phyloP scores from a whole-genome alignment of 495 filamentous ascomycete genomes.

The Articulospora tetracladia region DNA sequence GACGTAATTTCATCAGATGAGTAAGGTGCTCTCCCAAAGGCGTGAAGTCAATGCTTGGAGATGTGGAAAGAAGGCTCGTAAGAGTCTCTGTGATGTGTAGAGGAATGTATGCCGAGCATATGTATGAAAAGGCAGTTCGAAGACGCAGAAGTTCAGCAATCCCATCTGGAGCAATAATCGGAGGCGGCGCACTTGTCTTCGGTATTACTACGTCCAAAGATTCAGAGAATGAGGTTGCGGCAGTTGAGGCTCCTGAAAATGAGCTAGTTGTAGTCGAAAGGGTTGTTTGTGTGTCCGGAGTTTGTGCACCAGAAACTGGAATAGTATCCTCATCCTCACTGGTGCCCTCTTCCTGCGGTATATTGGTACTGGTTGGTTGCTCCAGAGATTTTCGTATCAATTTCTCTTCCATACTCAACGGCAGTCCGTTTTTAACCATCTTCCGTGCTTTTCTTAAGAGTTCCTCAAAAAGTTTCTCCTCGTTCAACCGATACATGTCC shows the following conservation, averaged over 20 bases:
- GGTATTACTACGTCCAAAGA: slow-evolving; percentile 3
- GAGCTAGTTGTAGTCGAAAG: slow-evolving; percentile 32
- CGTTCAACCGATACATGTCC: slow-evolving; percentile 71
- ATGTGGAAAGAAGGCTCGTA: slow-evolving; percentile 40
- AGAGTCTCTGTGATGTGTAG: slow-evolving; percentile 44
- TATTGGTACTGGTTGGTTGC: slow-evolving; percentile 62
- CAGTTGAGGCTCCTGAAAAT: slow-evolving; percentile 37
- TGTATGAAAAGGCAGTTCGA: slow-evolving; percentile 70
- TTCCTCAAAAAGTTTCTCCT: slow-evolving; percentile 62
- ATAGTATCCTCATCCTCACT: slow-evolving; percentile 25
- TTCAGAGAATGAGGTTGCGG: slow-evolving; percentile 37
- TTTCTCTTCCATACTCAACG: slow-evolving; percentile 78
- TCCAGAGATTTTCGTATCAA: slow-evolving; percentile 76
- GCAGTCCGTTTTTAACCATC: slow-evolving; percentile 63
- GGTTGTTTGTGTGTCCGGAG: slow-evolving; percentile 31
- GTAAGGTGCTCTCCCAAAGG: slow-evolving; percentile 65
- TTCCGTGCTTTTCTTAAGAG: slow-evolving; percentile 66
- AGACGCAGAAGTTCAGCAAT: slow-evolving; percentile 64
- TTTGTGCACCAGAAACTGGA: slow-evolving; percentile 31
- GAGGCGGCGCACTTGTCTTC: slow-evolving; percentile 29
- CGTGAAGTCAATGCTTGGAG: slow-evolving; percentile 58
- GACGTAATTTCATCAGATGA: slow-evolving; percentile 57
- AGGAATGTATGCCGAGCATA: slow-evolving; percentile 69
- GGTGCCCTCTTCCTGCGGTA: slow-evolving; percentile 45
- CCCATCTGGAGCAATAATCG: slow-evolving; percentile 44